Percentiles rank a stretch among this genome's conserved stretches.
These are phyloP conservation scores for Pythium aphanidermatum DNA, from an alignment of 352 stramenopile species.

Conservation along the genomic window DNA sequence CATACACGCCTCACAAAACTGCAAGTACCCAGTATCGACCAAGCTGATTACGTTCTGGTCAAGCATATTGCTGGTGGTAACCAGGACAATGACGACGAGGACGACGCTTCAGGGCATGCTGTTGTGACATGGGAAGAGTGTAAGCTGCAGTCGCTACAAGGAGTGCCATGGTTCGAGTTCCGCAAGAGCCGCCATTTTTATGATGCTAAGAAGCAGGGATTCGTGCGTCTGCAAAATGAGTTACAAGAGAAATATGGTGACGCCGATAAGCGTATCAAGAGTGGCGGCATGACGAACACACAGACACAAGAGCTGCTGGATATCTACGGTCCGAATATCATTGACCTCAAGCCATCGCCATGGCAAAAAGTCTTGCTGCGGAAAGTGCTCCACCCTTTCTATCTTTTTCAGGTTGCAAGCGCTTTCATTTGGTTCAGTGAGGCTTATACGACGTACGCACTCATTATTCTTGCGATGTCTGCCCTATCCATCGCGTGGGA, in stretches of 20 bases:
- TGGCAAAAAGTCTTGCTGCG: constrained; percentile 46
- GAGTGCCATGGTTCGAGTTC: constrained; percentile 56
- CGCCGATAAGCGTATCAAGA: constrained; percentile 22
- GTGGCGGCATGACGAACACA: constrained; percentile 18
- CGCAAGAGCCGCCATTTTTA: constrained; percentile 63
- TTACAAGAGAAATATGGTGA: constrained; percentile 40
- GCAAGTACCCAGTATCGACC: constrained; percentile 27
- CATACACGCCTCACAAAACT: constrained; percentile 47
- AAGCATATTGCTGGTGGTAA: constrained; percentile 5
- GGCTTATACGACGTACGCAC: constrained; percentile 57
- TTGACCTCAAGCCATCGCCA: constrained; percentile 41
- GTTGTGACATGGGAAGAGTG: constrained; percentile 41
- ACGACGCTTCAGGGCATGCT: not conserved
- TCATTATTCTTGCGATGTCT: constrained; percentile 58
- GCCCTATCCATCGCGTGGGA: constrained; percentile 67
- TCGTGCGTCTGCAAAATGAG: constrained; percentile 49
- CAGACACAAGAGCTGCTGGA: constrained; percentile 29
- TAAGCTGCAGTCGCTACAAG: constrained; percentile 20
- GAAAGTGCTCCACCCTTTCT: constrained; percentile 76
- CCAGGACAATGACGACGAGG: constrained; percentile 1
- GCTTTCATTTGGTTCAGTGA: constrained; percentile 66
- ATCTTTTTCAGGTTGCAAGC: constrained; percentile 69
- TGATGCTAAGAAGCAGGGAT: constrained; percentile 39
- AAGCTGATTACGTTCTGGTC: constrained; percentile 55
- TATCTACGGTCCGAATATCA: constrained; percentile 52